Evolutionary conservation across 163 green algal genomes (phyloP), one percentile per base, ranked within the genome.

Genomic region (Chlorella variabilis): DNA sequence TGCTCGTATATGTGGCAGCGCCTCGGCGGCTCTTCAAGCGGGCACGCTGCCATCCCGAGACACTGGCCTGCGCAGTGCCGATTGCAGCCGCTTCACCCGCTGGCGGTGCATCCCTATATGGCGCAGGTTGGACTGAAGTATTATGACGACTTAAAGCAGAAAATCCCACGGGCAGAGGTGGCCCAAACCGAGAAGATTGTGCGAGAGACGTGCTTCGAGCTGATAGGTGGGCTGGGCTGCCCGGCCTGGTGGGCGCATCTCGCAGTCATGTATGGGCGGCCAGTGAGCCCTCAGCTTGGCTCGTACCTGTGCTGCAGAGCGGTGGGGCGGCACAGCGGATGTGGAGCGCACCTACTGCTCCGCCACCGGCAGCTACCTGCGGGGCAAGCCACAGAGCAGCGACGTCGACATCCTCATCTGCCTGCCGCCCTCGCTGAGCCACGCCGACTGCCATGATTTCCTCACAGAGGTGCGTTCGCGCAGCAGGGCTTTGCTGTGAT

Each of bases 331-430:
- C 2, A 13, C 33, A 23, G 13, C 38, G 1, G 75, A 77, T 4
- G 36, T 75, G 11, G 84, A 87, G 20, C 48, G n/a, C 15, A 65
- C 76, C 38, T 84, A 62, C 39, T 71, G 78, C 62, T 85, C 76
- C 1, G 86, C 76, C 36, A 86, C 89, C 58, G 90, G 92, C 59
- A 92, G 84, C 82, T 96, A 92, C 85, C n/a, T 56, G 8, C 80
- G 93, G 0, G 91, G 92, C 68, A 87, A 86, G 79, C 67, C 82
- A 0, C 71, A 83, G 45, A 92, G 49, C 65, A 77, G 82, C 29
- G 91, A 94, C 68, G 84, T 93, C 2, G 91, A 94, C 81, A 83
- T 94, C 4, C 73, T 93, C 23, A 81, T 93, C 31, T 74, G 87
- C 29, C 75, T 86, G 38, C 86, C 88, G 25, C 59, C 73, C 15